A percentile compares a stretch with the other conserved stretches of the same genome.
These are phyloP conservation scores for Penicillium sp. DNA, from an alignment of 2,329 filamentous ascomycete species.

Conservation along the genomic window DNA sequence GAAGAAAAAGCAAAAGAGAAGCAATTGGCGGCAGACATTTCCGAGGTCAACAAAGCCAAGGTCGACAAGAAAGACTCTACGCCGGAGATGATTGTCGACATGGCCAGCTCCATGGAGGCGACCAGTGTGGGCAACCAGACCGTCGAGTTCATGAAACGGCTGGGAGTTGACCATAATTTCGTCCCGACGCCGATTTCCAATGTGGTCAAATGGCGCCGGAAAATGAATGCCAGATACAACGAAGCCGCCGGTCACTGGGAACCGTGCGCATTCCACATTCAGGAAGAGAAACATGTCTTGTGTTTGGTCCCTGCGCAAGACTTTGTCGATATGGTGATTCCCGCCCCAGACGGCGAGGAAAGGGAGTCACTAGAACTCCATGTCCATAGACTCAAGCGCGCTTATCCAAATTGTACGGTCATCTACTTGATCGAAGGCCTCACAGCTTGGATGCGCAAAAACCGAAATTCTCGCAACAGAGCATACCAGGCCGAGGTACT, in stretches of 20 bases:
- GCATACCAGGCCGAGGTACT: constrained; percentile 63
- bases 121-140: constrained; percentile 43
- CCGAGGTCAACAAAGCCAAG: constrained; percentile 67
- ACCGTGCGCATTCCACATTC: constrained; percentile 49
- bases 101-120: constrained; percentile 54
- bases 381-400: constrained; percentile 50
- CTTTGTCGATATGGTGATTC: constrained; percentile 58
- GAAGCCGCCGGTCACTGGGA: constrained; percentile 60
- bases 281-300: constrained; percentile 57
- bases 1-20: constrained; percentile 60
- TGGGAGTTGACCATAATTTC: constrained; percentile 41
- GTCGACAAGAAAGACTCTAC: constrained; percentile 68
- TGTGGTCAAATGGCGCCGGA: constrained; percentile 64
- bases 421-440: constrained; percentile 72
- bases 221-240: constrained; percentile 60
- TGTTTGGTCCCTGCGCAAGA: constrained; percentile 59
- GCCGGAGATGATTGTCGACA: constrained; percentile 70
- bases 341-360: constrained; percentile 33
- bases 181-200: constrained; percentile 41
- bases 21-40: constrained; percentile 59
- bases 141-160: constrained; percentile 39
- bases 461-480: constrained; percentile 61
- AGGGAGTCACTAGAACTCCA: constrained; percentile 55
- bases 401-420: constrained; percentile 51
- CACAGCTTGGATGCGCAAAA: constrained; percentile 61